Conservation (phyloP, 2,329 filamentous ascomycete genomes). For the Metarhizium humberi region DNA sequence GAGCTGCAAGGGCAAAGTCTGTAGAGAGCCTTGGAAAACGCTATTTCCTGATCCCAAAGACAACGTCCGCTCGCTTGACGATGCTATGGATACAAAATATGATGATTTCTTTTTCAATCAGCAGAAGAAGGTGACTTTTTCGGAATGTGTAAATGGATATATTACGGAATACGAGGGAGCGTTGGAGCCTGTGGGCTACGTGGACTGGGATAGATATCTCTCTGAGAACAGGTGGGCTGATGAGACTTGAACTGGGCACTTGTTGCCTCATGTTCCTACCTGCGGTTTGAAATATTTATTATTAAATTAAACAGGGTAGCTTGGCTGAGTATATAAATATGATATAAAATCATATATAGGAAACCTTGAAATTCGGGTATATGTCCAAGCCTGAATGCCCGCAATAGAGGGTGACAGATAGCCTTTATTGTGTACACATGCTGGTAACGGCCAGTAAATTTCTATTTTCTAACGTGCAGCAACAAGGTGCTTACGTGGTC, state of each 20-base stretch:
- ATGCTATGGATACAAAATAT: constrained; percentile 37
- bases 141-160: constrained; percentile 46
- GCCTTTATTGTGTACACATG: too few relatives aligned
- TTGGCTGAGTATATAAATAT: too few relatives aligned
- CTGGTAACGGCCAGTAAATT: too few relatives aligned
- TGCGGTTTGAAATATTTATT: too few relatives aligned
- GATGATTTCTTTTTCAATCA: constrained; percentile 40
- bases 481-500: too few relatives aligned
- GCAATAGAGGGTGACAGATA: too few relatives aligned
- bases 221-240: not conserved
- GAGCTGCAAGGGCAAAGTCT: constrained; percentile 45
- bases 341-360: too few relatives aligned
- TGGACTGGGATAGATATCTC: not conserved
- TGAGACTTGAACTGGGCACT: not conserved
- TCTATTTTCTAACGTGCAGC: too few relatives aligned
- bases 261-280: too few relatives aligned
- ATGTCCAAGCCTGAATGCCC: too few relatives aligned
- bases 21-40: constrained; percentile 45
- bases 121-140: constrained; percentile 38
- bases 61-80: constrained; percentile 37
- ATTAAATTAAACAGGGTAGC: too few relatives aligned
- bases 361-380: too few relatives aligned
- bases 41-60: constrained; percentile 45
- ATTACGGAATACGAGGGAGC: constrained; percentile 16
- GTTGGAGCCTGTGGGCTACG: not conserved